Percentiles rank a stretch among this genome's conserved stretches.
These are phyloP conservation scores for Aspergillus quadricinctus DNA, from an alignment of 2,329 filamentous ascomycete species.

Conservation along the genomic window DNA sequence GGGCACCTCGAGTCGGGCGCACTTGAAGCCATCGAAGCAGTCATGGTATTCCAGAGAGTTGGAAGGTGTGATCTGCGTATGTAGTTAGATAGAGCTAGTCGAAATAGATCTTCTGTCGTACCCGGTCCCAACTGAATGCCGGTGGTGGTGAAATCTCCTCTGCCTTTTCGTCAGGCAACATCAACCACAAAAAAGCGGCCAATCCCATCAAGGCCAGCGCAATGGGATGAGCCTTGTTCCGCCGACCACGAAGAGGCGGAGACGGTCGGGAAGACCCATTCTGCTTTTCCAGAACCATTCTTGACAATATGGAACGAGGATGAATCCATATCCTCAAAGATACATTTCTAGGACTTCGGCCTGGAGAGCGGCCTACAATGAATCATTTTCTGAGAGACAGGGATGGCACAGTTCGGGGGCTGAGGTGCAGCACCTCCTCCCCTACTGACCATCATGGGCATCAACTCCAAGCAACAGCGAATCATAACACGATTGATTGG, in stretches of 20 bases:
- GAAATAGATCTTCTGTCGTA: background rate
- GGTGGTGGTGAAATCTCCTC: background rate
- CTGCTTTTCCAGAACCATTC: background rate
- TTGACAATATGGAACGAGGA: background rate
- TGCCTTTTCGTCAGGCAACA: background rate
- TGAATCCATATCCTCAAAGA: background rate
- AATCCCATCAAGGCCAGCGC: conserved; percentile 8
- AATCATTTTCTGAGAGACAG: background rate
- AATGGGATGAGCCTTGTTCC: conserved; percentile 1
- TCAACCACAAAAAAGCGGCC: conserved; percentile 5
- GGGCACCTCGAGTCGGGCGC: conserved; percentile 48
- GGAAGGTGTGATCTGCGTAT: conserved; percentile 24
- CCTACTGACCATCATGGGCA: background rate
- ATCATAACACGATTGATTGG: background rate
- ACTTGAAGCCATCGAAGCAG: conserved; percentile 46
- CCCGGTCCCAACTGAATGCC: conserved; percentile 13
- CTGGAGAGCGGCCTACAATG: background rate
- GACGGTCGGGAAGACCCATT: background rate
- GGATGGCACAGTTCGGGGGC: background rate
- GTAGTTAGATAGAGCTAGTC: background rate
- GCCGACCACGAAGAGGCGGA: background rate
- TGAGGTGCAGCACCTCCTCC: background rate
- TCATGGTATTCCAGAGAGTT: conserved; percentile 30
- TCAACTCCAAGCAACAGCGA: background rate
- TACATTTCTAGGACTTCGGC: background rate